A percentile compares a stretch with the other conserved stretches of the same genome.
Conservation (phyloP, 2,329 filamentous ascomycete genomes). For the Pseudogymnoascus sp. region DNA sequence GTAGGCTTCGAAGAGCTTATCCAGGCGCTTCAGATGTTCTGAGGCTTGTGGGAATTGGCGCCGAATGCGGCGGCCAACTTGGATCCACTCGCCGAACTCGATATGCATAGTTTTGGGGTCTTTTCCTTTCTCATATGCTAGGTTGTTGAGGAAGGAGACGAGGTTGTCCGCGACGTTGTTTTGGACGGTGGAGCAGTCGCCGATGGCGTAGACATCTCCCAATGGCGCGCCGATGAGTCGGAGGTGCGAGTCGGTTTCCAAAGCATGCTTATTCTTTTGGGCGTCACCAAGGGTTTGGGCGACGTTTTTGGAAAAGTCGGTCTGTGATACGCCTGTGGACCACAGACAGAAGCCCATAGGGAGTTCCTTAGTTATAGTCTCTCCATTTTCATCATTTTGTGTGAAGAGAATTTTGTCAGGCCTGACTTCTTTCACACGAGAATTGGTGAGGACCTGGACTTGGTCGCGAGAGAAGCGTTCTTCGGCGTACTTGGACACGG, state of each 20-base stretch:
- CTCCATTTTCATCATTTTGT: conserved; percentile 67
- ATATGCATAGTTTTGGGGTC: conserved; percentile 84
- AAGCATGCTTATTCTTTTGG: conserved; percentile 82
- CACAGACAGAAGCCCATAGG: conserved; percentile 95
- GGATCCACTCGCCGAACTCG: conserved; percentile 79
- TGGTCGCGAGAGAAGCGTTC: conserved; percentile 83
- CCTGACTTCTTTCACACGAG: conserved; percentile 81
- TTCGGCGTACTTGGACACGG: conserved; percentile 85
- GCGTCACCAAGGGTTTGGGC: conserved; percentile 64
- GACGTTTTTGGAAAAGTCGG: conserved; percentile 67
- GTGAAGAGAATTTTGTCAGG: conserved; percentile 81
- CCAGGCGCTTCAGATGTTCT: conserved; percentile 77
- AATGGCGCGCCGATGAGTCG: conserved; percentile 81
- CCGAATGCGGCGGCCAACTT: conserved; percentile 73
- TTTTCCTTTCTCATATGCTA: conserved; percentile 86
- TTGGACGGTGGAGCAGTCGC: conserved; percentile 92
- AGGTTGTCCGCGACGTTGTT: conserved; percentile 94
- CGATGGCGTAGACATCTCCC: conserved; percentile 92
- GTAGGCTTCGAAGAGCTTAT: conserved; percentile 84
- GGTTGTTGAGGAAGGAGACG: conserved; percentile 75
- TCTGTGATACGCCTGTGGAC: conserved; percentile 91
- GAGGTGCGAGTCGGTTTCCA: conserved; percentile 91
- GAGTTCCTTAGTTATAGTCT: conserved; percentile 77
- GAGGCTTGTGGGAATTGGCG: conserved; percentile 85
- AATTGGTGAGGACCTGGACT: conserved; percentile 85